Conservation (phyloP, 768 basidiomycete species). For the Lentinula aciculospora region DNA sequence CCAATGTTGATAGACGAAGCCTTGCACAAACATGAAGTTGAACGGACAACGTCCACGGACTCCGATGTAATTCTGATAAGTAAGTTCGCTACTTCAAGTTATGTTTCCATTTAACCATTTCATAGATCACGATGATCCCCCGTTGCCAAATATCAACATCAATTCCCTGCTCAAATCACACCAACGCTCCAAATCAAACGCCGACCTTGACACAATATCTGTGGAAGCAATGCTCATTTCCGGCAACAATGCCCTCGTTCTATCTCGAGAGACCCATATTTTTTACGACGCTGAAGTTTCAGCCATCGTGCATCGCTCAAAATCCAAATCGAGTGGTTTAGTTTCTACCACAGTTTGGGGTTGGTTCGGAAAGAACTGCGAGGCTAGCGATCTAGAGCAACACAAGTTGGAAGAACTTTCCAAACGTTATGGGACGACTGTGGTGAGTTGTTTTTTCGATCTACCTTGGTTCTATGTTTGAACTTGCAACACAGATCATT, state of each 20-base stretch:
- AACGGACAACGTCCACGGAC: neutral
- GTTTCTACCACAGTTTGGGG: slow-evolving; percentile 70
- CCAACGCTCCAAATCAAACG: slow-evolving; percentile 14
- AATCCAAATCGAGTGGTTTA: slow-evolving; percentile 58
- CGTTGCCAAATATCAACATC: slow-evolving; percentile 45
- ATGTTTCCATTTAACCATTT: neutral
- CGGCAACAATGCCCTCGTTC: slow-evolving; percentile 39
- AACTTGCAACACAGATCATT: slow-evolving; percentile 23
- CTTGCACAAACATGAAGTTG: neutral
- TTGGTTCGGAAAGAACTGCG: slow-evolving; percentile 61
- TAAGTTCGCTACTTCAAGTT: neutral
- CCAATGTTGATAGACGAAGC: neutral
- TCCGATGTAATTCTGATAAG: neutral
- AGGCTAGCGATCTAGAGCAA: slow-evolving; percentile 53
- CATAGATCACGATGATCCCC: slow-evolving; percentile 26
- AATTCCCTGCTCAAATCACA: slow-evolving; percentile 32
- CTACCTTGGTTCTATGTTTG: neutral
- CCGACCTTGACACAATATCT: slow-evolving; percentile 50
- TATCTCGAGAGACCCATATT: slow-evolving; percentile 41
- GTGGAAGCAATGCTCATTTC: slow-evolving; percentile 63
- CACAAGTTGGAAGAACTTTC: slow-evolving; percentile 67
- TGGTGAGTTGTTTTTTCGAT: slow-evolving; percentile 35
- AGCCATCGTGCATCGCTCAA: slow-evolving; percentile 63
- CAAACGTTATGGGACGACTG: slow-evolving; percentile 61
- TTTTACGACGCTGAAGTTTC: slow-evolving; percentile 76